Percentiles rank a stretch among this genome's conserved stretches.
Evolutionary conservation across 805 yeast genomes (phyloP).

Genomic region (Dipodascus albidus): DNA sequence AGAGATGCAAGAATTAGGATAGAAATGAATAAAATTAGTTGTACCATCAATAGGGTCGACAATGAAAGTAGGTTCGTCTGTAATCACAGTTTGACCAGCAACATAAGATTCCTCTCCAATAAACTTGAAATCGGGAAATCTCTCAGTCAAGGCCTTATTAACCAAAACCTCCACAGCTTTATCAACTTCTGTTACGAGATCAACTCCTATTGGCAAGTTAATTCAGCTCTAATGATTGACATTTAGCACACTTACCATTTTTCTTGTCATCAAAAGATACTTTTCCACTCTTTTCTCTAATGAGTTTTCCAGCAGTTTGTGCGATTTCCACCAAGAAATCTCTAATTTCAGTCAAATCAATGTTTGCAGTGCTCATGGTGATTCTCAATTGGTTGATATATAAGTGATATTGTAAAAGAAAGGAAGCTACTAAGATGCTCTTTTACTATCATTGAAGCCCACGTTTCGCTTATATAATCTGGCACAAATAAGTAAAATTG

Average conservation of each 20-base stretch:
- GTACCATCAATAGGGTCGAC: constrained; percentile 62
- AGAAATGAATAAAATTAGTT: constrained; percentile 50
- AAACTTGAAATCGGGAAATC: constrained; percentile 40
- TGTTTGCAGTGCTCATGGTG: not conserved
- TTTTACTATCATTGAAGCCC: too few species aligned
- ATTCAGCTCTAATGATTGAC: not conserved
- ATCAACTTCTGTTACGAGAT: constrained; percentile 51
- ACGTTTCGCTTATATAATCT: too few species aligned
- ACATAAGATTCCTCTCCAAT: constrained; percentile 52
- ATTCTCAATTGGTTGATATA: not conserved
- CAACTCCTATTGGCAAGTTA: too few species aligned
- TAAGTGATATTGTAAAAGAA: not conserved
- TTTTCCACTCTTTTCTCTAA: constrained; percentile 38
- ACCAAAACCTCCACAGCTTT: constrained; percentile 41
- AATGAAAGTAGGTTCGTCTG: constrained; percentile 47
- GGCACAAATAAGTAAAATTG: too few species aligned
- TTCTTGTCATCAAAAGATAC: constrained; percentile 41
- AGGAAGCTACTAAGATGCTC: too few species aligned
- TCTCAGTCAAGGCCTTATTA: constrained; percentile 20
- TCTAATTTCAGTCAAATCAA: constrained; percentile 25
- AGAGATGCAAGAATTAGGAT: constrained; percentile 53
- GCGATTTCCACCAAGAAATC: constrained; percentile 32
- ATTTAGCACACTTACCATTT: constrained; percentile 23
- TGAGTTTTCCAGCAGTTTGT: constrained; percentile 37
- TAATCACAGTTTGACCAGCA: constrained; percentile 35